Conservation (phyloP, 2,329 filamentous ascomycete genomes). For the Aspergillus carbonarius region DNA sequence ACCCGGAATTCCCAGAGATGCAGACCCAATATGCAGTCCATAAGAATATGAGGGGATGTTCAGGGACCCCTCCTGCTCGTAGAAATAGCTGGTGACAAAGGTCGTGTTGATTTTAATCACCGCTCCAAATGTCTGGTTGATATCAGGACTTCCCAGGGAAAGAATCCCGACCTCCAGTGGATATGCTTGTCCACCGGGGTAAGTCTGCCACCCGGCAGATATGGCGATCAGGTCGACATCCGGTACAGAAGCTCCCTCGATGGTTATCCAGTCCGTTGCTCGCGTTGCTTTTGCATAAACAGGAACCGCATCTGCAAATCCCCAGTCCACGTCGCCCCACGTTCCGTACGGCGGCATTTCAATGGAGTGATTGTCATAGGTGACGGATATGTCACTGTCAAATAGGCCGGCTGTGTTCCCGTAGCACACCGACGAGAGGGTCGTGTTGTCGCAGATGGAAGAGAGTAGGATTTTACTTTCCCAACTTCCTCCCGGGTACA, state of each 20-base stretch:
- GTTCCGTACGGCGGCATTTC: not conserved
- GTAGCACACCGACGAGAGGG: not conserved
- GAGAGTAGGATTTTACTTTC: not conserved
- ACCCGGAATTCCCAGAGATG: slow-evolving; percentile 30
- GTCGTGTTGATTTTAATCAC: not conserved
- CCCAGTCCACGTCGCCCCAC: not conserved
- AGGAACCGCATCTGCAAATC: not conserved
- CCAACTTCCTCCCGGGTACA: not conserved
- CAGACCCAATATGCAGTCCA: slow-evolving; percentile 45
- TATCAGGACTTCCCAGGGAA: not conserved
- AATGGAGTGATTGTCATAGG: not conserved
- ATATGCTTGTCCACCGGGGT: not conserved
- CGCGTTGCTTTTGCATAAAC: not conserved
- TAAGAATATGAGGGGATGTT: slow-evolving; percentile 42
- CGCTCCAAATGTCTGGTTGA: not conserved
- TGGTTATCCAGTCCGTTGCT: not conserved
- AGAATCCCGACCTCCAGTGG: not conserved
- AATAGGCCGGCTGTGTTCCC: not conserved
- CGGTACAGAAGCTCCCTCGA: not conserved
- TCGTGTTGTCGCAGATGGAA: not conserved
- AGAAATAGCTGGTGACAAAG: not conserved
- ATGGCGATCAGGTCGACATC: not conserved
- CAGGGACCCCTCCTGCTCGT: not conserved
- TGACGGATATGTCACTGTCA: not conserved
- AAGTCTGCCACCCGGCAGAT: not conserved